These are phyloP conservation scores for Fusarium coicis DNA, from an alignment of 2,329 filamentous ascomycete species.

Conservation along the genomic window DNA sequence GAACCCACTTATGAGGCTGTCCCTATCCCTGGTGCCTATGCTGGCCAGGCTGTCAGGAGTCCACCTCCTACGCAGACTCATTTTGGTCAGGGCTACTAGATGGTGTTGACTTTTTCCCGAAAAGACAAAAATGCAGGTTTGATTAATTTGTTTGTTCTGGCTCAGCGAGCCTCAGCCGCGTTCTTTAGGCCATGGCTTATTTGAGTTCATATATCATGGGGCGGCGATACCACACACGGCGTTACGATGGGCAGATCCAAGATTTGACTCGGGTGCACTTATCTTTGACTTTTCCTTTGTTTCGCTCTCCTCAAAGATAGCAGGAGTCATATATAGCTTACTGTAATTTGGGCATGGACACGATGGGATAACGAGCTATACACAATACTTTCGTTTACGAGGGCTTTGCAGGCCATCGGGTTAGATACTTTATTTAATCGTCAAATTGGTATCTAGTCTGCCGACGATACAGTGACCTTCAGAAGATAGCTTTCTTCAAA, in stretches of 20 bases:
- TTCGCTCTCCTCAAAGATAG: slow-evolving; percentile 10
- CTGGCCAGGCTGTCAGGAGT: slow-evolving; percentile 64
- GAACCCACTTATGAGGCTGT: slow-evolving; percentile 88
- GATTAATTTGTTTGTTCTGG: slow-evolving; percentile 23
- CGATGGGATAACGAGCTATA: slow-evolving; percentile 22
- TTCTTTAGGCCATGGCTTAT: slow-evolving; percentile 11
- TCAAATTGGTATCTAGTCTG: slow-evolving; percentile 21
- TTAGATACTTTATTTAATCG: slow-evolving; percentile 20
- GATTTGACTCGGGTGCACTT: slow-evolving; percentile 24
- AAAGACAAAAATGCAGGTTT: slow-evolving; percentile 4
- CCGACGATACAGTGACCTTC: background rate
- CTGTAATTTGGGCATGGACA: slow-evolving; percentile 24
- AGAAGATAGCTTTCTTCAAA: background rate
- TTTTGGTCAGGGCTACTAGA: slow-evolving; percentile 52
- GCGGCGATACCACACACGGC: slow-evolving; percentile 38
- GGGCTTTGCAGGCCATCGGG: slow-evolving; percentile 10
- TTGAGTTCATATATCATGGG: slow-evolving; percentile 20
- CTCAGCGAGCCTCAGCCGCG: slow-evolving; percentile 15
- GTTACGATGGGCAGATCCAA: slow-evolving; percentile 24
- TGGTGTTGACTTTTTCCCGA: background rate
- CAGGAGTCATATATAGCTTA: slow-evolving; percentile 22
- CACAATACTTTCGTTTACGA: slow-evolving; percentile 38
- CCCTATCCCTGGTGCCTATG: slow-evolving; percentile 88
- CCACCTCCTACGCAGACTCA: slow-evolving; percentile 58
- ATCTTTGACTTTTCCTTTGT: slow-evolving; percentile 24